Base-by-base conservation (phyloP, 2,329 filamentous ascomycete genomes). In the Fusarium sp. region DNA sequence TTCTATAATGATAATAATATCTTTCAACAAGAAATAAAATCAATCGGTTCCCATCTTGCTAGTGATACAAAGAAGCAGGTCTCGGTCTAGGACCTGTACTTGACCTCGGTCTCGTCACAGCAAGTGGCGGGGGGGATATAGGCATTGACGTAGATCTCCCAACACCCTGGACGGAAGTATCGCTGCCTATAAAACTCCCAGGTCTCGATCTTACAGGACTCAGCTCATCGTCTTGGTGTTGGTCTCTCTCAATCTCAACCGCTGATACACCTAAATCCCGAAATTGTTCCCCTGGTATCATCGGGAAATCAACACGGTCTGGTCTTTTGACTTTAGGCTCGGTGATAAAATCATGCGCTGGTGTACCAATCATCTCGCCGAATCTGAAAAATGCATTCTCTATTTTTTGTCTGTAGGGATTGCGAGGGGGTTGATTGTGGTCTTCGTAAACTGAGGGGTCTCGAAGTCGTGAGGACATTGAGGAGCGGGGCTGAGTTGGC, bases 361-460 rank as follows among this genome's bases (percentile, higher is more conserved):
- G 84, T 1, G 84, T 85, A 7, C 86, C 85, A 2, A 91, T 73
- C 20, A 84, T 83, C 17, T 85, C 81, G 13, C 84, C 84, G 9
- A 88, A 69, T 10, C 74, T 79, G 9, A 81, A 85, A 12, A 91
- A 74, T 14, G 79, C 73, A 14, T 79, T 81, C 7, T 87, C 85
- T 6, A 88, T 80, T 57, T 79, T 86, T 5, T 81, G 80, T 72
- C 87, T 80, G 44, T 80, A 82, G 1, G 39, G 44, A 4, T 65
- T 72, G 14, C 52, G 35, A 4, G 42, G 7, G 0, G 58, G 22
- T 7, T 80, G 81, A 11, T 67, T 73, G 45, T 80, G 78, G 0
- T 38, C 47, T 8, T 54, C 47, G 1, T 26, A 45, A 1, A 38
- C 22, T 2, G 41, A 49, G 0, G 24, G 15, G 3, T 63, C 54